A percentile compares a stretch with the other conserved stretches of the same genome.
Evolutionary conservation across 2,329 filamentous ascomycete genomes (phyloP).

Genomic region (Shiraia bambusicola): DNA sequence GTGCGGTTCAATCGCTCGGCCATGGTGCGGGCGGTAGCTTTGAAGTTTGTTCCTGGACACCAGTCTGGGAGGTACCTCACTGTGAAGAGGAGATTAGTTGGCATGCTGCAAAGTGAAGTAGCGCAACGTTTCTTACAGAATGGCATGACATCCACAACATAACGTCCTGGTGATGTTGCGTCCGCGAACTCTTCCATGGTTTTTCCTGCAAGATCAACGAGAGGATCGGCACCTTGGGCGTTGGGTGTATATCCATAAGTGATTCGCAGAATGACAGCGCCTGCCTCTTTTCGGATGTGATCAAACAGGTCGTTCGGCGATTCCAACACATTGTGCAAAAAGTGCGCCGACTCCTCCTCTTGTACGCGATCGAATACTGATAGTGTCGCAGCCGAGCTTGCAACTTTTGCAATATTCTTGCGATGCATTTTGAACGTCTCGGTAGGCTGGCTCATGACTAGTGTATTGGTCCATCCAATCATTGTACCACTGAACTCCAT

Average conservation of each 20-base stretch:
- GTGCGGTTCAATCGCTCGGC: constrained; percentile 32
- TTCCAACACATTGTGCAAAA: constrained; percentile 27
- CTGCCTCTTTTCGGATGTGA: constrained; percentile 32
- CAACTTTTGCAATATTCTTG: constrained; percentile 31
- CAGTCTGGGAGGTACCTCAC: constrained; percentile 50
- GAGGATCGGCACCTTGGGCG: constrained; percentile 44
- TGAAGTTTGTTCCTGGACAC: constrained; percentile 51
- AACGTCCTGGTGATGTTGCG: constrained; percentile 47
- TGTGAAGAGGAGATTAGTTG: constrained; percentile 1
- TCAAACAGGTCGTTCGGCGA: constrained; percentile 25
- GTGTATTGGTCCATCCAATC: constrained; percentile 30
- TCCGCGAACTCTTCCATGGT: constrained; percentile 47
- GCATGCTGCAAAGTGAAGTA: background rate
- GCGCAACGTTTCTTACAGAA: constrained; percentile 33
- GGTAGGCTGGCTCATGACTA: constrained; percentile 23
- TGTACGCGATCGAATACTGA: constrained; percentile 30
- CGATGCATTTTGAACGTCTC: constrained; percentile 27
- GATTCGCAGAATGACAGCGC: constrained; percentile 31
- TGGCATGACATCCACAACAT: constrained; percentile 52
- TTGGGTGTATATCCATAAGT: constrained; percentile 50
- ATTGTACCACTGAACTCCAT: constrained; percentile 30
- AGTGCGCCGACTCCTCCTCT: constrained; percentile 32
- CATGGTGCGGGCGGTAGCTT: constrained; percentile 45
- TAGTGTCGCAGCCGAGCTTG: constrained; percentile 21
- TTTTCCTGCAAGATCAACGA: constrained; percentile 48